Conservation (phyloP, 345 rosid genomes). For the Arabidopsis arenosa region DNA sequence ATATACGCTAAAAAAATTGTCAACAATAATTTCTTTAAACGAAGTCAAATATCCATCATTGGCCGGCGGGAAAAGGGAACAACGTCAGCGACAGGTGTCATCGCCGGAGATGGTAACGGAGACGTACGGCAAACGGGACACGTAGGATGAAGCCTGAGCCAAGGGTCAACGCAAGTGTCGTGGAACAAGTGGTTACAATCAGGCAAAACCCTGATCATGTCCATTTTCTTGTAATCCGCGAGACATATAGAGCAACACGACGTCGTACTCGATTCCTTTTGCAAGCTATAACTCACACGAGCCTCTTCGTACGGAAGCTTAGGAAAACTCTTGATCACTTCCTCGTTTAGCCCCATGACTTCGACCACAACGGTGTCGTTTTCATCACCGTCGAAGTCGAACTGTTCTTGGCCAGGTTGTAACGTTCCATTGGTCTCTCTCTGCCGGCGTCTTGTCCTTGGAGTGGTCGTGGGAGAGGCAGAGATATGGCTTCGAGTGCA, state of each 20-base stretch:
- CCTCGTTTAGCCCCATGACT: conserved; percentile 66
- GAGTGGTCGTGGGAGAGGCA: conserved; percentile 34
- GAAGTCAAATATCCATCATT: conserved; percentile 30
- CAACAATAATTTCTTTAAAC: conserved; percentile 4
- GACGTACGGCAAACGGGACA: conserved; percentile 83
- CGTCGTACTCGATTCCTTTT: conserved; percentile 52
- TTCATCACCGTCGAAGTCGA: conserved; percentile 2
- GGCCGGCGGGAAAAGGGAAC: conserved; percentile 52
- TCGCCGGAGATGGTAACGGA: conserved; percentile 68
- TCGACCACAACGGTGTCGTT: conserved; percentile 46
- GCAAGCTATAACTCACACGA: conserved; percentile 43
- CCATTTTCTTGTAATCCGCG: conserved; percentile 70
- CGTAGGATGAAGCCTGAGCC: conserved; percentile 69
- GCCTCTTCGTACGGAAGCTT: conserved; percentile 72
- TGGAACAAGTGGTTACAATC: conserved; percentile 83
- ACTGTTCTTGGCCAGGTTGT: conserved; percentile 14
- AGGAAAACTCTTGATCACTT: conserved; percentile 68
- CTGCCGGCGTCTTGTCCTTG: conserved; percentile 27
- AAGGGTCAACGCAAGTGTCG: conserved; percentile 76
- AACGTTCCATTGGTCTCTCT: conserved; percentile 28
- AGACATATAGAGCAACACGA: conserved; percentile 82
- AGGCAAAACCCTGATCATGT: conserved; percentile 65
- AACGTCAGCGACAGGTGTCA: conserved; percentile 72
- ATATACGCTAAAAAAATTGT: conserved; percentile 21
- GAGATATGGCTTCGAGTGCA: conserved; percentile 47